Conservation (phyloP, 1,284 basidiomycete species). For the Pseudozyma tsukubaensis region DNA sequence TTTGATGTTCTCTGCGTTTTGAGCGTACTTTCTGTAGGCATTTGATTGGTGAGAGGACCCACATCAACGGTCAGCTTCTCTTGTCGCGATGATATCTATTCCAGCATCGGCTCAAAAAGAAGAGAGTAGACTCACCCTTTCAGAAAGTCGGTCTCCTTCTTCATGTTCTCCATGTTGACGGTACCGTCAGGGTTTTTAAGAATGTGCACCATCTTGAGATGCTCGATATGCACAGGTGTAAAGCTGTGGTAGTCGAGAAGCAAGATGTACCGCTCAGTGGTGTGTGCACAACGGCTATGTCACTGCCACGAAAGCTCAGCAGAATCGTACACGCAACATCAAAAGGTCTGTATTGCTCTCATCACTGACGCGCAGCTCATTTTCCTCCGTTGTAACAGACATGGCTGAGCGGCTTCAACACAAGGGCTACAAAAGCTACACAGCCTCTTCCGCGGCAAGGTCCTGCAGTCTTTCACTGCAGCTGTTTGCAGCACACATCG, state of each 20-base stretch:
- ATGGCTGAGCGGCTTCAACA: not conserved
- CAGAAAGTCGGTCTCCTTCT: slow-evolving; percentile 39
- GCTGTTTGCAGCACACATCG: not conserved
- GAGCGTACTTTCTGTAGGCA: slow-evolving; percentile 43
- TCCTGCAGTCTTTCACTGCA: not conserved
- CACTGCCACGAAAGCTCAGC: too few species aligned
- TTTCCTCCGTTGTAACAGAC: not conserved
- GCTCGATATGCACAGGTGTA: not conserved
- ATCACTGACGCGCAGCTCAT: not conserved
- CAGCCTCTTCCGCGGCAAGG: not conserved
- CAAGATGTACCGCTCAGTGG: not conserved
- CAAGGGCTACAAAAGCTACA: not conserved
- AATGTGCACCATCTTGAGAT: slow-evolving; percentile 32
- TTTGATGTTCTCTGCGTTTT: slow-evolving; percentile 43
- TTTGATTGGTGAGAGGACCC: not conserved
- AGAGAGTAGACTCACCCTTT: slow-evolving; percentile 38
- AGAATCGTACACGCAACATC: not conserved
- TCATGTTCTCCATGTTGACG: slow-evolving; percentile 50
- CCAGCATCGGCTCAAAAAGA: not conserved
- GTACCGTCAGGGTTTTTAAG: slow-evolving; percentile 51
- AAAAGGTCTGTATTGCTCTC: not conserved
- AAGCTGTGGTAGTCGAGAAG: slow-evolving; percentile 10
- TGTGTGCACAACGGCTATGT: too few species aligned
- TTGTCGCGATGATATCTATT: too few species aligned
- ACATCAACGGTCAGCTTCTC: not conserved